phyloP scores from a whole-genome alignment of 805 yeast genomes.

The Wickerhamiella siamensis region DNA sequence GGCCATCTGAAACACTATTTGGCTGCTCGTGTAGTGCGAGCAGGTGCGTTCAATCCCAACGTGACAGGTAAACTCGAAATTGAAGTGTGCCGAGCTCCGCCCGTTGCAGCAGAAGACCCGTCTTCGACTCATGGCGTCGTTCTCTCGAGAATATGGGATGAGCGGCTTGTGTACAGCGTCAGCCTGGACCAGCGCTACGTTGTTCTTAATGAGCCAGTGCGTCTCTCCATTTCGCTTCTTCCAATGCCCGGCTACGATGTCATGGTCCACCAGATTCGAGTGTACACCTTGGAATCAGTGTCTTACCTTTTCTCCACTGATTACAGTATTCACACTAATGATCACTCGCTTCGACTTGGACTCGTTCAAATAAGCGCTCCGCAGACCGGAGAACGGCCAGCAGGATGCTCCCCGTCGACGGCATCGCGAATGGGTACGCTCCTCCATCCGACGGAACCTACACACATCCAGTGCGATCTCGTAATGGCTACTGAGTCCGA shows the following conservation, averaged over 20 bases:
- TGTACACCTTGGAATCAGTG: constrained; percentile 15
- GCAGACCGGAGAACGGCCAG: background rate
- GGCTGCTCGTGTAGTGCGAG: constrained; percentile 46
- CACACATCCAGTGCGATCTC: constrained; percentile 10
- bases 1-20: constrained; percentile 54
- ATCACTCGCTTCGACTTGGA: constrained; percentile 15
- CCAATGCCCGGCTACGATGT: constrained; percentile 53
- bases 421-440: constrained; percentile 8
- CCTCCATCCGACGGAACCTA: constrained; percentile 14
- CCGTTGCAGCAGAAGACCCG: constrained; percentile 61
- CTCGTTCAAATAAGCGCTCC: constrained; percentile 14
- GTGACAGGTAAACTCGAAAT: constrained; percentile 45
- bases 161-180: constrained; percentile 61
- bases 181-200: constrained; percentile 64
- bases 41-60: constrained; percentile 65
- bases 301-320: constrained; percentile 19
- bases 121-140: constrained; percentile 56
- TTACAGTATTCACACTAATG: constrained; percentile 15
- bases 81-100: constrained; percentile 52
- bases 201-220: constrained; percentile 60
- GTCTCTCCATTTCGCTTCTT: constrained; percentile 53
- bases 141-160: constrained; percentile 75
- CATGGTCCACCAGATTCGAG: constrained; percentile 43
- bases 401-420: background rate
- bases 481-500: constrained; percentile 12